These are phyloP conservation scores for Nicotiana undulata DNA, from an alignment of 257 asterid species.

Conservation along the genomic window DNA sequence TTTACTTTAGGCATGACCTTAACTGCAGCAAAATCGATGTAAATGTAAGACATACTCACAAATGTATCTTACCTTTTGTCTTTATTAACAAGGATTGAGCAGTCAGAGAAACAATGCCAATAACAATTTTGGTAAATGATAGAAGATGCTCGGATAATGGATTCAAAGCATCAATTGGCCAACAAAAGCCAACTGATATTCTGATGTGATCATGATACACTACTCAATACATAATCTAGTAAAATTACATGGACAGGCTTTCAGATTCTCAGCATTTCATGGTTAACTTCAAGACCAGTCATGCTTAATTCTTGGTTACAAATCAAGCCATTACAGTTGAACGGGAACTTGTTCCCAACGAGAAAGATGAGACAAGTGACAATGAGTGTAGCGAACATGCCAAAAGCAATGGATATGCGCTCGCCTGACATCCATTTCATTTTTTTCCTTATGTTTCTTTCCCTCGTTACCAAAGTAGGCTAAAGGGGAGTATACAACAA, in stretches of 20 bases:
- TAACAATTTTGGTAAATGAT: neutral
- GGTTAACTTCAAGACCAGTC: neutral
- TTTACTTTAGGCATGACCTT: slow-evolving; percentile 82
- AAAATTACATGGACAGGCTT: neutral
- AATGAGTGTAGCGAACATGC: neutral
- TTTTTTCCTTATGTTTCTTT: neutral
- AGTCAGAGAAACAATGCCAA: neutral
- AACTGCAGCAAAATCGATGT: slow-evolving; percentile 17
- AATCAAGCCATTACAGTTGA: neutral
- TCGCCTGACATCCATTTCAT: neutral
- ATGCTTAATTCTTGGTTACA: neutral
- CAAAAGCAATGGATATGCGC: neutral
- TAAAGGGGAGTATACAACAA: neutral
- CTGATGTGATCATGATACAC: neutral
- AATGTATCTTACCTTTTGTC: neutral
- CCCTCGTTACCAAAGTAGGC: neutral
- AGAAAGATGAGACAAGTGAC: neutral
- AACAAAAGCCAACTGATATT: neutral
- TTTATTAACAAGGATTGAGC: neutral
- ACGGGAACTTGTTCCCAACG: neutral
- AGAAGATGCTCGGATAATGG: neutral
- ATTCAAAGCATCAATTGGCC: neutral
- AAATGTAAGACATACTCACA: neutral
- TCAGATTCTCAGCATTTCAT: neutral
- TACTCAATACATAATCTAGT: neutral